Conservation (phyloP, 176 grass and related monocot species). For the Metroxylon sagu region DNA sequence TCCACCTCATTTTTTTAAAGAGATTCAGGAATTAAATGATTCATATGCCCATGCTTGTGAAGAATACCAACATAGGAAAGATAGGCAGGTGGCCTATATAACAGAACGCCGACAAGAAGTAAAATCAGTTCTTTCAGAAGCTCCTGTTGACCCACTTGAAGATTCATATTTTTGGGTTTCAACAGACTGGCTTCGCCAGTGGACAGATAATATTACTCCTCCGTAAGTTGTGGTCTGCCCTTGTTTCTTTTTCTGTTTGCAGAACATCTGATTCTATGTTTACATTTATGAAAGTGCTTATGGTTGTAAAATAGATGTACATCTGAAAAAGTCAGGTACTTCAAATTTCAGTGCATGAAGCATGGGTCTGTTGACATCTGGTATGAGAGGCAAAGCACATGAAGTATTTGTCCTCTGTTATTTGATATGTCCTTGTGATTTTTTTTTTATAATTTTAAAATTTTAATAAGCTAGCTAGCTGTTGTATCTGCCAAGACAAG, state of each 20-base stretch:
- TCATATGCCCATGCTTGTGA: conserved; percentile 47
- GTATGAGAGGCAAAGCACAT: too few species aligned
- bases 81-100: conserved; percentile 46
- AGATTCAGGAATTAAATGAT: conserved; percentile 62
- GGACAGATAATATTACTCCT: conserved; percentile 75
- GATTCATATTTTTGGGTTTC: conserved; percentile 97
- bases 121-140: conserved; percentile 70
- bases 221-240: conserved; percentile 45
- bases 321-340: too few species aligned
- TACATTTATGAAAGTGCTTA: too few species aligned
- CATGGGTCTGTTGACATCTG: too few species aligned
- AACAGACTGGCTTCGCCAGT: conserved; percentile 90
- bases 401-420: too few species aligned
- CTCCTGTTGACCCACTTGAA: conserved; percentile 41
- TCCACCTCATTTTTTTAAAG: conserved; percentile 51
- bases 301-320: too few species aligned
- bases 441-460: too few species aligned
- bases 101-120: conserved; percentile 82
- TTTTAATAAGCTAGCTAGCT: too few species aligned
- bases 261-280: too few species aligned
- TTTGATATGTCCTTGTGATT: too few species aligned
- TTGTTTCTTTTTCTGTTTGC: neutral
- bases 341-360: too few species aligned
- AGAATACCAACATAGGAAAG: conserved; percentile 72
- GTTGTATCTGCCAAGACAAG: too few species aligned